Percentiles rank a stretch among this genome's conserved stretches.
Evolutionary conservation across 2,329 filamentous ascomycete genomes (phyloP).

Genomic region (Trichoderma sp.): DNA sequence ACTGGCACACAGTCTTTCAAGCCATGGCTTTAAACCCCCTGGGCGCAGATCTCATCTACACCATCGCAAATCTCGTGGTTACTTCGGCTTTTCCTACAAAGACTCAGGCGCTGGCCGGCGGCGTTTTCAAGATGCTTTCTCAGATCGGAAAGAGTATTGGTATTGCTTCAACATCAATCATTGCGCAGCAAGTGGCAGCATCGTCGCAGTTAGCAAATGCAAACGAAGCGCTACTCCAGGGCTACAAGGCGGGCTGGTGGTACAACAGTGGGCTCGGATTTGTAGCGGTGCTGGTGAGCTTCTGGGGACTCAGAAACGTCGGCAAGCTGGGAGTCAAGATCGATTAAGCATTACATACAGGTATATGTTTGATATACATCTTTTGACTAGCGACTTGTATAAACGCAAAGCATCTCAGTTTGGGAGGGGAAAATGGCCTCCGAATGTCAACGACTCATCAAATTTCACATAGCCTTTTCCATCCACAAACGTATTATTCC

Average conservation of each 20-base stretch:
- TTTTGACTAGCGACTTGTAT: not conserved
- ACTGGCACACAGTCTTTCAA: not conserved
- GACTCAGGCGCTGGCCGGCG: conserved; percentile 5
- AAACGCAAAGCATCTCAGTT: not conserved
- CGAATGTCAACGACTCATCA: not conserved
- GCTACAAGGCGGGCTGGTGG: not conserved
- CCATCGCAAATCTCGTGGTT: conserved; percentile 7
- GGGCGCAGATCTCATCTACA: conserved; percentile 3
- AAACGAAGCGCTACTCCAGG: not conserved
- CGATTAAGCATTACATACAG: not conserved
- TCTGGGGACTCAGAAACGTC: not conserved
- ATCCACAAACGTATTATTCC: conserved; percentile 9
- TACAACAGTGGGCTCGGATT: not conserved
- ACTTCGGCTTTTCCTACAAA: conserved; percentile 5
- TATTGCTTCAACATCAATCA: not conserved
- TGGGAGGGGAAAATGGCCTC: not conserved
- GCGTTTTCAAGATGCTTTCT: conserved; percentile 8
- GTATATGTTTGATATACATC: not conserved
- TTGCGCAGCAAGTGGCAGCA: conserved; percentile 12
- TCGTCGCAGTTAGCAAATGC: not conserved
- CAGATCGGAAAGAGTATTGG: conserved; percentile 16
- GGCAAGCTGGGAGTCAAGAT: conserved; percentile 3
- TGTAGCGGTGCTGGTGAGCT: not conserved
- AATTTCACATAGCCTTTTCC: conserved; percentile 12
- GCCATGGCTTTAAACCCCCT: conserved; percentile 7